Percentiles rank a stretch among this genome's conserved stretches.
phyloP scores from a whole-genome alignment of 2,329 filamentous ascomycete species.

The Colletotrichum tropicicola region DNA sequence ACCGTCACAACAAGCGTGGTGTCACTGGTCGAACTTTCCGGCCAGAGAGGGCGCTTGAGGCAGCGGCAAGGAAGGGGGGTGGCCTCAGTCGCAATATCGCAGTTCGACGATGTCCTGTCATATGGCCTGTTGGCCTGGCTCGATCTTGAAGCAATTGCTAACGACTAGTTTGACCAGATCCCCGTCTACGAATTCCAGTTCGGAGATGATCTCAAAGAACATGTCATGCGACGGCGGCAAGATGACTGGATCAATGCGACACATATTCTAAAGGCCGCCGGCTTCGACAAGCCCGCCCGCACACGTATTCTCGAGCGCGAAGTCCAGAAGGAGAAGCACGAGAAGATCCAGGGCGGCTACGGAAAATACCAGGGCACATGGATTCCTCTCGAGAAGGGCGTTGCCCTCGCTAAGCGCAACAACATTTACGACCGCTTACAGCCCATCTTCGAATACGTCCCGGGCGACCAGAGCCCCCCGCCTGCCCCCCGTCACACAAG shows the following conservation, averaged over 20 bases:
- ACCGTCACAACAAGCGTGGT: background rate
- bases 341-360: slow-evolving; percentile 98
- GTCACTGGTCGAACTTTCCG: background rate
- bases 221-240: slow-evolving; percentile 93
- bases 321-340: slow-evolving; percentile 94
- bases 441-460: slow-evolving; percentile 88
- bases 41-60: background rate
- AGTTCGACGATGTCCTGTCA: background rate
- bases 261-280: slow-evolving; percentile 95
- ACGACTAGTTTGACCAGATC: slow-evolving; percentile 65
- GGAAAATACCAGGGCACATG: slow-evolving; percentile 99
- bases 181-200: slow-evolving; percentile 95
- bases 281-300: slow-evolving; percentile 95
- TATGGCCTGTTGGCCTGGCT: background rate
- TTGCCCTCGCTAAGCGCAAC: slow-evolving; percentile 85
- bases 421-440: slow-evolving; percentile 83
- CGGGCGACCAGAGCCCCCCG: slow-evolving; percentile 87
- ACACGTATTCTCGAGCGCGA: slow-evolving; percentile 96
- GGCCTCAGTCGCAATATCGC: slow-evolving; percentile 15
- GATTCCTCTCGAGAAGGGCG: slow-evolving; percentile 88
- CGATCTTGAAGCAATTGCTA: background rate
- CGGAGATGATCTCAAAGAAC: slow-evolving; percentile 77
- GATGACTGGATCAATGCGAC: slow-evolving; percentile 99
- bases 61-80: background rate
- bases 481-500: slow-evolving; percentile 93